Percentiles rank a stretch among this genome's conserved stretches.
phyloP scores from a whole-genome alignment of 2,329 filamentous ascomycete species.

The Rugonectria rugulosa region DNA sequence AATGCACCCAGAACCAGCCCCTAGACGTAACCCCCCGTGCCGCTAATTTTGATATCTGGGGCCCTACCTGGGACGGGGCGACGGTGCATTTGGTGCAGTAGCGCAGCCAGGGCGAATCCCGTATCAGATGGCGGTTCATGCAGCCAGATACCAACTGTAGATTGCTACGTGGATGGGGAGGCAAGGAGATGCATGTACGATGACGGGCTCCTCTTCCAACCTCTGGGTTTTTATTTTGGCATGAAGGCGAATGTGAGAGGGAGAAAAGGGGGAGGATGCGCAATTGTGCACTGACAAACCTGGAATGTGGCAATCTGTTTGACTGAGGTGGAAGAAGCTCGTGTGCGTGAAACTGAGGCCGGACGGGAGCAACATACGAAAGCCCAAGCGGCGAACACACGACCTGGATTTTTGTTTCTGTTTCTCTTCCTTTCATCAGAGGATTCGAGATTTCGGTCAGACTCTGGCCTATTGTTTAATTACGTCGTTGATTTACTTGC shows the following conservation, averaged over 20 bases:
- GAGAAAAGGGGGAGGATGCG: background rate
- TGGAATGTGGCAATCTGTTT: conserved; percentile 11
- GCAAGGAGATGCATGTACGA: background rate
- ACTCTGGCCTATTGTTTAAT: background rate
- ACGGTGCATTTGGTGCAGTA: no score
- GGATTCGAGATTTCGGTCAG: background rate
- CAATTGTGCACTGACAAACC: background rate
- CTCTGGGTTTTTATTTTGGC: background rate
- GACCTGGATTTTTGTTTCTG: background rate
- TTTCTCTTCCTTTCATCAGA: background rate
- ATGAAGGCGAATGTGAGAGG: background rate
- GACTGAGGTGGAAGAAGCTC: no score
- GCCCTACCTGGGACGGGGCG: background rate
- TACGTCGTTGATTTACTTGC: background rate
- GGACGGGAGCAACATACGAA: conserved; percentile 8
- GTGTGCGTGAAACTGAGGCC: conserved; percentile 33
- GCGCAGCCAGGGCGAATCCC: background rate
- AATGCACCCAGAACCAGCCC: background rate
- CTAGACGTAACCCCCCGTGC: background rate
- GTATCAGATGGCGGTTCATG: conserved; percentile 1
- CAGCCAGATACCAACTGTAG: background rate
- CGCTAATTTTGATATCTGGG: background rate
- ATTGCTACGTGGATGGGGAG: background rate
- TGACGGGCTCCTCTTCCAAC: background rate
- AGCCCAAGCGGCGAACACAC: conserved; percentile 15